phyloP scores from a whole-genome alignment of 1,139 yeast species.

The Yamadazyma taylorii region DNA sequence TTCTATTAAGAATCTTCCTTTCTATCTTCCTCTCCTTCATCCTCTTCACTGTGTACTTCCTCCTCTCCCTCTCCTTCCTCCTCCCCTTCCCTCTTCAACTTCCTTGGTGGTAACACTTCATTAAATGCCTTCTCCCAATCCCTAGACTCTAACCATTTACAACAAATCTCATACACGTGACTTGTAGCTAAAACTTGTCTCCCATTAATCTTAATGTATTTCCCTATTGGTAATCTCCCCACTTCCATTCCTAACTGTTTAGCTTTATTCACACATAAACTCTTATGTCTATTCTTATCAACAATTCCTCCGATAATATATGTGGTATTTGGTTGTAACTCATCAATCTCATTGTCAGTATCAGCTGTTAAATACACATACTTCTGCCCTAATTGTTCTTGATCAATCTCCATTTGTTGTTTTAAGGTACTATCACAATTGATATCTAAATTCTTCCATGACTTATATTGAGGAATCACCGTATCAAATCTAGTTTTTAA shows the following conservation, averaged over 20 bases:
- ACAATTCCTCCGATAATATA: slow-evolving; percentile 95
- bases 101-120: slow-evolving; percentile 78
- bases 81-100: slow-evolving; percentile 23
- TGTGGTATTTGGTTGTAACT: slow-evolving; percentile 65
- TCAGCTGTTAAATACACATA: slow-evolving; percentile 84
- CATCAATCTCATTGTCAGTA: slow-evolving; percentile 63
- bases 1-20: too few relatives aligned
- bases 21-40: too few relatives aligned
- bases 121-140: slow-evolving; percentile 91
- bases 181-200: slow-evolving; percentile 90
- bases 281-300: slow-evolving; percentile 89
- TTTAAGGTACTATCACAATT: slow-evolving; percentile 42
- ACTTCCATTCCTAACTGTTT: slow-evolving; percentile 67
- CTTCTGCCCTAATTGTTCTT: slow-evolving; percentile 28
- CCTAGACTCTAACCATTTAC: slow-evolving; percentile 73
- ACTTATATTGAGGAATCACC: slow-evolving; percentile 54
- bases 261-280: slow-evolving; percentile 81
- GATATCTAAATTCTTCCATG: slow-evolving; percentile 68
- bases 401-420: slow-evolving; percentile 27
- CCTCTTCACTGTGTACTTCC: too few relatives aligned
- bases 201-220: slow-evolving; percentile 79
- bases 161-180: slow-evolving; percentile 84
- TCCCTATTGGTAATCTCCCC: slow-evolving; percentile 83
- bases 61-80: slow-evolving; percentile 5
- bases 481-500: slow-evolving; percentile 68